Base-by-base conservation (phyloP, 2,329 filamentous ascomycete genomes). In the Aaosphaeria pasadenensis region DNA sequence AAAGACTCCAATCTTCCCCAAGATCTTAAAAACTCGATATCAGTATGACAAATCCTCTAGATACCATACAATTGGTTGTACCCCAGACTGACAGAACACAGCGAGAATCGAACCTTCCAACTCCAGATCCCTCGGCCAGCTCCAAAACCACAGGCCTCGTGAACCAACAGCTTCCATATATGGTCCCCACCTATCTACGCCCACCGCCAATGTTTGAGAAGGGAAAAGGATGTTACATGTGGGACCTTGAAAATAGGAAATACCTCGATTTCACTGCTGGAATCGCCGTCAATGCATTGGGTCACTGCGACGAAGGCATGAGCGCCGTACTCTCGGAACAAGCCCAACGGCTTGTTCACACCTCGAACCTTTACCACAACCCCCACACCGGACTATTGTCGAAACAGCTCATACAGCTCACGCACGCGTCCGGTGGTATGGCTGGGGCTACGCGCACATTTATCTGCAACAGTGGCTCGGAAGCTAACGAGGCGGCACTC, bases 301-400 rank as follows among this genome's bases (percentile, higher is more conserved):
- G 94, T 7, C 94, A 99, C 68, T 91, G 88, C 64, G 91, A 99
- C 62, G 79, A 86, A 4, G 88, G 87, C 60, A 82, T 96, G 57
- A 77, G 83, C 42, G 79, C 83, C 63, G 78, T 96, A 44, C 77
- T 97, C 53, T 80, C 85, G 7, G 82, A 95, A 58, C 90, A 95
- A 80, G 87, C 86, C 67, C 50, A 86, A 63, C 91, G 85, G 6
- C 82, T 99, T 43, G 81, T 96, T 48, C 94, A 99, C 72, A 87
- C 89, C 42, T 96, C 91, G 7, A 99, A 99, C 71, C 82, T 99
- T 17, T 99, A 97, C 80, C 88, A 96, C 74, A 99, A 97, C 73
- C 87, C 87, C 2, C 96, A 94, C 89, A 96, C 89, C 1, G 92
- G 92, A 31, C 84, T 87, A 2, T 83, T 99, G 45, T 96, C 90